These are phyloP conservation scores for Candida palmyrensis DNA, from an alignment of 805 yeast species.

Conservation along the genomic window DNA sequence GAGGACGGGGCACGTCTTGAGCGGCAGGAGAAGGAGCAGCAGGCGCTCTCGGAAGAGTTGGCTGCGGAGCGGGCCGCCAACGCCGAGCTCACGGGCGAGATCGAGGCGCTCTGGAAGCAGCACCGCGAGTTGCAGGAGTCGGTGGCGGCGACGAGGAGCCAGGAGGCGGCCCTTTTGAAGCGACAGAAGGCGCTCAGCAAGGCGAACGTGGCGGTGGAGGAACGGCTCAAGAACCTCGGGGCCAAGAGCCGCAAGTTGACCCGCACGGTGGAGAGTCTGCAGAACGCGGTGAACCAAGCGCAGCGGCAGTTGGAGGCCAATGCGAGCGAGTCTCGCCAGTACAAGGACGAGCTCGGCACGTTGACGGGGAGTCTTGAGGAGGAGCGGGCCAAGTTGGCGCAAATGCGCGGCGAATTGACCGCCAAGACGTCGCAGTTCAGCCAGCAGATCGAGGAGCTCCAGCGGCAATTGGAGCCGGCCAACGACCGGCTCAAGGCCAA, in stretches of 20 bases:
- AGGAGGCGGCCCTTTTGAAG: conserved; percentile 17
- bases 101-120: conserved; percentile 24
- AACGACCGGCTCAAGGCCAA: conserved; percentile 58
- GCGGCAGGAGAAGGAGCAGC: conserved; percentile 34
- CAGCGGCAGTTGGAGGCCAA: conserved; percentile 43
- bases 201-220: conserved; percentile 66
- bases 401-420: conserved; percentile 60
- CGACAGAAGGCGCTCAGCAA: conserved; percentile 33
- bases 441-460: conserved; percentile 56
- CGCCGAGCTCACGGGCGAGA: conserved; percentile 17
- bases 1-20: conserved; percentile 30
- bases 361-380: conserved; percentile 40
- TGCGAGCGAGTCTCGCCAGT: conserved; percentile 39
- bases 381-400: conserved; percentile 57
- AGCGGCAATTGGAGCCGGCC: conserved; percentile 79
- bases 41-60: conserved; percentile 36
- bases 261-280: conserved; percentile 48
- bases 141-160: conserved; percentile 11
- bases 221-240: conserved; percentile 62
- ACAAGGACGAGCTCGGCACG: conserved; percentile 38
- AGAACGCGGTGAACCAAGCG: conserved; percentile 39
- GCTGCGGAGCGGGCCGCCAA: conserved; percentile 21
- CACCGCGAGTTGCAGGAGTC: conserved; percentile 38
- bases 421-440: conserved; percentile 70
- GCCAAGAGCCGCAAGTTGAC: conserved; percentile 54